Conservation (phyloP, 441 rosid species). For the Daphne laureola region DNA sequence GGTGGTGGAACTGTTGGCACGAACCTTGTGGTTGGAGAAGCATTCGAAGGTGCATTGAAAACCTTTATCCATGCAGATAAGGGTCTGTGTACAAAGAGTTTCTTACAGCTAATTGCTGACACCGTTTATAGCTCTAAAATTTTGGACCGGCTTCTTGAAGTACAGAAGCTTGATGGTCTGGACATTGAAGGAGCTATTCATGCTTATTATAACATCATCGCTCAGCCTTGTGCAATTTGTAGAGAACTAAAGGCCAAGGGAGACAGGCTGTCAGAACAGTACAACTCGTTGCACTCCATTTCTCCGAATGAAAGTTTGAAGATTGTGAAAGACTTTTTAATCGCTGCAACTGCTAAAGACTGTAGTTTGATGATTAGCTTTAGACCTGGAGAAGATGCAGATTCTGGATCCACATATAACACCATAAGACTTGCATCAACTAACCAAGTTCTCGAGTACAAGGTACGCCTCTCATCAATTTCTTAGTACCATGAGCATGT, state of each 20-base stretch:
- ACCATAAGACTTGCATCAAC: slow-evolving; percentile 35
- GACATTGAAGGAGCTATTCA: slow-evolving; percentile 85
- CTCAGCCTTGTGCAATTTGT: slow-evolving; percentile 53
- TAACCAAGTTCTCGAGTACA: slow-evolving; percentile 56
- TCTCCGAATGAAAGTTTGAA: slow-evolving; percentile 53
- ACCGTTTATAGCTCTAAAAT: slow-evolving; percentile 44
- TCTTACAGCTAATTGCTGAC: slow-evolving; percentile 58
- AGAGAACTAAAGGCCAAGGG: slow-evolving; percentile 30
- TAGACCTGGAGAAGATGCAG: slow-evolving; percentile 24
- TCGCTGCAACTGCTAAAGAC: slow-evolving; percentile 78
- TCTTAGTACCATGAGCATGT: too few relatives aligned
- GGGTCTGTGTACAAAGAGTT: slow-evolving; percentile 38
- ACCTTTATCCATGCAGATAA: slow-evolving; percentile 40
- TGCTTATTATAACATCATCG: slow-evolving; percentile 49
- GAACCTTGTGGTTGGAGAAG: slow-evolving; percentile 19
- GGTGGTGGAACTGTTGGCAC: slow-evolving; percentile 53
- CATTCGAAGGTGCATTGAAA: slow-evolving; percentile 44
- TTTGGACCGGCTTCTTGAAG: slow-evolving; percentile 54
- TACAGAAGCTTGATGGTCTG: slow-evolving; percentile 55
- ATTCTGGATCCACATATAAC: slow-evolving; percentile 27
- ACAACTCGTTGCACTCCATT: slow-evolving; percentile 41
- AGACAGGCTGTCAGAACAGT: slow-evolving; percentile 15
- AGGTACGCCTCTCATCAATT: slow-evolving; percentile 31
- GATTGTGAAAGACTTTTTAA: slow-evolving; percentile 55
- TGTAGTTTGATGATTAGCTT: slow-evolving; percentile 77